Evolutionary conservation across 2,329 filamentous ascomycete species (phyloP), one percentile per base, ranked within the genome.

Genomic region (Coniochaeta hoffmannii): DNA sequence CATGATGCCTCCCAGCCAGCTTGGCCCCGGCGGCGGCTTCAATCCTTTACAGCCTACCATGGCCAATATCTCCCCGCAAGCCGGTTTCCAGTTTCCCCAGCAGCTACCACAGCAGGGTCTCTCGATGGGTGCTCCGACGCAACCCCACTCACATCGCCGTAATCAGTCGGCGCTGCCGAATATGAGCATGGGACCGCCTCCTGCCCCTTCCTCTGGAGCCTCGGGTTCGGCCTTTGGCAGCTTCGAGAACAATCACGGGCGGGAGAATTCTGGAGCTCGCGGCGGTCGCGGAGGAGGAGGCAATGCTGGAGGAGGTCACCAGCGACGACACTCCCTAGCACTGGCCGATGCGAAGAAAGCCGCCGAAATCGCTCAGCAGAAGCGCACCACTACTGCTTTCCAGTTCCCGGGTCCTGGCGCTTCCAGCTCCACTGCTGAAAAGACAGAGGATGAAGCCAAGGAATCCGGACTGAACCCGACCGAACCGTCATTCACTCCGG

Each of bases 291-390:
- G 88, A 61, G 86, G 87, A 59, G 79, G 81, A 55, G 86, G 87
- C 59, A 78, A 80, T 55, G 79, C 83, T 58, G 86, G 81, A 57
- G 82, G 85, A 65, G 93, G 93, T 59, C 94, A 99, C 69, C 88
- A 95, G 71, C 86, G 94, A 68, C 87, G 94, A 72, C 94, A 99
- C 74, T 99, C 94, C 19, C 79, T 99, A 61, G 94, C 92, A 60
- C 78, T 99, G 61, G 90, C 92, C 35, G 94, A 99, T 72, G 94
- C 94, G 52, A 97, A 96, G 76, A 97, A 97, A 76, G 94, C 94
- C 50, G 94, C 94, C 56, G 94, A 99, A 71, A 75, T 96, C 60
- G 94, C 94, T 51, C 94, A 99, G 74, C 93, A 96, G 78, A 97
- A 97, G 76, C 83, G 92, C 71, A 96, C 93, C 55, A 91, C 92